phyloP scores from a whole-genome alignment of 1,139 yeast genomes.

The Suhomyces guaymorum region DNA sequence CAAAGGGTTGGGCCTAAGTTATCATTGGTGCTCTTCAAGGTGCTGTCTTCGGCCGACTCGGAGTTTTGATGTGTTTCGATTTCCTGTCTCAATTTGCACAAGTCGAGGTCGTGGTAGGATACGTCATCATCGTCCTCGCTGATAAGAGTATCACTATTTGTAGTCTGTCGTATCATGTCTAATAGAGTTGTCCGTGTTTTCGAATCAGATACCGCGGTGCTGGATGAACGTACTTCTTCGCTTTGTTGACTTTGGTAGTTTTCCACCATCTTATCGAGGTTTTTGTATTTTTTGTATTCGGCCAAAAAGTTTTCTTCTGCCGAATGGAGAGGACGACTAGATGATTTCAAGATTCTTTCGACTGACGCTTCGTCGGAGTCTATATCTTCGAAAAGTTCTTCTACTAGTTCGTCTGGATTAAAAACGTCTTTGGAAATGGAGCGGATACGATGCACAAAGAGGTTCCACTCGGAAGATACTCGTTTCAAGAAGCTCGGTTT shows the following conservation, averaged over 20 bases:
- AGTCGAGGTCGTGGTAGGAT: conserved; percentile 29
- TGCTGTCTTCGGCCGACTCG: neutral
- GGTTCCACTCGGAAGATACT: conserved; percentile 37
- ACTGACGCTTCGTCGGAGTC: conserved; percentile 30
- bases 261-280: conserved; percentile 38
- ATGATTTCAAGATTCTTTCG: conserved; percentile 24
- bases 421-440: conserved; percentile 46
- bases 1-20: conserved; percentile 55
- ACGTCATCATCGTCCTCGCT: conserved; percentile 25
- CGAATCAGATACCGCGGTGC: conserved; percentile 22
- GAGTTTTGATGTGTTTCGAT: conserved; percentile 19
- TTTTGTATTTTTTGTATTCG: conserved; percentile 35
- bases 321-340: conserved; percentile 25
- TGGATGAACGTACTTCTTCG: conserved; percentile 24
- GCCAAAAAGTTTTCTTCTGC: conserved; percentile 39
- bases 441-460: conserved; percentile 34
- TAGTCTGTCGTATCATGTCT: conserved; percentile 16
- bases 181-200: conserved; percentile 4
- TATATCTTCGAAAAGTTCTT: conserved; percentile 43
- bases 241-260: conserved; percentile 17
- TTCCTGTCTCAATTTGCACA: conserved; percentile 29
- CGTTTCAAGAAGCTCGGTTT: conserved; percentile 32
- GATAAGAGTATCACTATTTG: conserved; percentile 11
- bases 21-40: conserved; percentile 1
- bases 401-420: conserved; percentile 41